Evolutionary conservation across 208 protist species (phyloP), one percentile per base, ranked within the genome.

Genomic region (Trypanosoma scelopori): DNA sequence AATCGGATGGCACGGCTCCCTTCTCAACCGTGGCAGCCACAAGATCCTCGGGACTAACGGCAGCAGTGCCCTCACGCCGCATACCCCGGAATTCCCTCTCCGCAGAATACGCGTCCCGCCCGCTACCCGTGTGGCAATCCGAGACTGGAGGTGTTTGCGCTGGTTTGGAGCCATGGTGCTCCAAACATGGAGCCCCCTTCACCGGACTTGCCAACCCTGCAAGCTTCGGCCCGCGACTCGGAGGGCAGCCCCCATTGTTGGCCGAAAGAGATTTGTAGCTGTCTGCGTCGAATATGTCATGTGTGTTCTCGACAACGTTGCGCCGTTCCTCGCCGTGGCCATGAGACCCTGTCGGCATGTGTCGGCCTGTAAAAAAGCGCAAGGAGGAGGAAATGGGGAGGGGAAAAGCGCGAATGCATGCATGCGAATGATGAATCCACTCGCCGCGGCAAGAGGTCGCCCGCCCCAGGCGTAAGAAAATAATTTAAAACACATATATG

Each of bases 241-340:
- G 51, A 20, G 83, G 80, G 51, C 87, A 90, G 49, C 75, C 81
- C 0, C 74, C 18, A n/a, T 84, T 84, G 7, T 70, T 83, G 30
- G 72, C 70, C 9, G 87, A 84, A 0, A 81, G 81, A 4, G 81
- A 39, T 43, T 65, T 79, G 74, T 84, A 90, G 30, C 55, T 58
- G 3, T 49, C 28, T 0, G 75, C 69, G 0, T 69, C 48, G 0
- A 87, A 55, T 49, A 80, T 80, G 22, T 86, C 83, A 37, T 67
- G 73, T 41, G 83, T 71, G 22, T 42, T 72, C 30, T 70, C 56
- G n/a, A 81, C 58, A 12, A 65, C 65, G 18, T 92, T 81, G n/a
- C 76, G 73, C 67, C 82, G 89, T 53, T 92, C 82, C 70, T 92
- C 82, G 68, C 89, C 82, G 60, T 92, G 89, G 23, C 74, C 77